Base-by-base conservation (phyloP, 1,284 basidiomycete genomes). In the Porogramme epimiltina region DNA sequence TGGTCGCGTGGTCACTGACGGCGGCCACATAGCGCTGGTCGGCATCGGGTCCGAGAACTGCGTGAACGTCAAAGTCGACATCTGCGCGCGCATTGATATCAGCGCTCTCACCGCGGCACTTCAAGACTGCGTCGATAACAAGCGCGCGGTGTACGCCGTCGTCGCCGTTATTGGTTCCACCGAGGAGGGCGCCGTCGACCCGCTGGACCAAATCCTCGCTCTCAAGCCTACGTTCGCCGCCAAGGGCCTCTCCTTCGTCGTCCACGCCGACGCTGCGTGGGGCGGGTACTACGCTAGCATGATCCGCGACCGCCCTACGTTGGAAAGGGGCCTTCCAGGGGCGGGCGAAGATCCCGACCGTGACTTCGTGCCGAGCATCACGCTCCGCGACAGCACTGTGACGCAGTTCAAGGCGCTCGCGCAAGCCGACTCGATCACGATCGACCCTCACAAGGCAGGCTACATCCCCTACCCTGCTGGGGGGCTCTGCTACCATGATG, bases 381-480 rank as follows among this genome's bases (percentile, higher is more conserved):
- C 66, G 20, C 59, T 73, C 28, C 59, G 61, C 9, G 48, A 47
- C 10, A 49, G 62, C 18, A 70, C 65, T 1, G 49, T 57, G 11
- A 40, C 52, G 2, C 66, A 70, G 39, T 61, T 73, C 37, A 31
- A 56, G 16, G 36, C 43, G 23, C 34, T 51, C 9, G 34, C 23
- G 5, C 3, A 25, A 22, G 62, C 65, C 10, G 76, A 79, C 47
- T 72, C 73, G 1, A 67, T 78, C 37, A 78, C 76, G 0, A 66
- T 77, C 44, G 77, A 79, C 55, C 76, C 76, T 3, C 77, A 79
- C 55, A 78, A 78, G 62, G 65, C 65, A 31, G 76, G 76, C 10
- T 78, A 76, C 54, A 62, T 73, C 16, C 76, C 69, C 0, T 77
- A 76, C 55, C 75, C 77, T 19, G 75, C 76, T 2, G 77, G 77